Evolutionary conservation across 1,284 basidiomycete species (phyloP).

Genomic region (Ceratobasidium theobromae): DNA sequence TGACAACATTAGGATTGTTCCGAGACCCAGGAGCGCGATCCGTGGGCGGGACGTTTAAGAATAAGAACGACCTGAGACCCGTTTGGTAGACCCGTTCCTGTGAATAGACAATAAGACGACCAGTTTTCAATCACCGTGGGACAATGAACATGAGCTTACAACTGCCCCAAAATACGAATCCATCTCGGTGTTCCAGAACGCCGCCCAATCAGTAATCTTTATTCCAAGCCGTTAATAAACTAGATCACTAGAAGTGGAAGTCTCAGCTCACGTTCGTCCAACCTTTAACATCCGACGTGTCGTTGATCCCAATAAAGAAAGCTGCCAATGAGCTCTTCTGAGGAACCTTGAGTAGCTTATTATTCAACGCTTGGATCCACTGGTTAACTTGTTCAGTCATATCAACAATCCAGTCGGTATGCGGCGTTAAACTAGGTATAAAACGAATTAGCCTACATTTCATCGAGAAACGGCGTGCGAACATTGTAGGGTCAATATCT

Average conservation of each 20-base stretch:
- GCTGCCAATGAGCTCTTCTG: conserved; percentile 49
- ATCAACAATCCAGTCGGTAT: conserved; percentile 51
- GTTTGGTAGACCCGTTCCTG: conserved; percentile 49
- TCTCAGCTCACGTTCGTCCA: conserved; percentile 47
- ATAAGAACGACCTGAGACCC: conserved; percentile 53
- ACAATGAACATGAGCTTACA: background rate
- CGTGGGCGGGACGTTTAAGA: conserved; percentile 58
- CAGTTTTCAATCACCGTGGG: background rate
- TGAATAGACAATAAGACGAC: background rate
- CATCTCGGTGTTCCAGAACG: background rate
- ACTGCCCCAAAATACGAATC: background rate
- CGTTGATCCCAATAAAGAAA: conserved; percentile 64
- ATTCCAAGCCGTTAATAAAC: background rate
- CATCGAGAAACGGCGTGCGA: conserved; percentile 35
- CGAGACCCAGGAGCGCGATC: conserved; percentile 50
- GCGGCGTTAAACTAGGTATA: conserved; percentile 42
- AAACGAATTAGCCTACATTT: background rate
- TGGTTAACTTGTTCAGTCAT: conserved; percentile 56
- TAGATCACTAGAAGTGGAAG: background rate
- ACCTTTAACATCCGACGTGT: conserved; percentile 54
- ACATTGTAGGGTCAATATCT: conserved; percentile 53
- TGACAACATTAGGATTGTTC: conserved; percentile 41
- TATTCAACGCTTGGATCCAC: conserved; percentile 42
- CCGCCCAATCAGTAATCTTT: background rate
- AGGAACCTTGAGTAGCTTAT: conserved; percentile 38